phyloP scores from a whole-genome alignment of 805 yeast species.

The Candida ponderosae region DNA sequence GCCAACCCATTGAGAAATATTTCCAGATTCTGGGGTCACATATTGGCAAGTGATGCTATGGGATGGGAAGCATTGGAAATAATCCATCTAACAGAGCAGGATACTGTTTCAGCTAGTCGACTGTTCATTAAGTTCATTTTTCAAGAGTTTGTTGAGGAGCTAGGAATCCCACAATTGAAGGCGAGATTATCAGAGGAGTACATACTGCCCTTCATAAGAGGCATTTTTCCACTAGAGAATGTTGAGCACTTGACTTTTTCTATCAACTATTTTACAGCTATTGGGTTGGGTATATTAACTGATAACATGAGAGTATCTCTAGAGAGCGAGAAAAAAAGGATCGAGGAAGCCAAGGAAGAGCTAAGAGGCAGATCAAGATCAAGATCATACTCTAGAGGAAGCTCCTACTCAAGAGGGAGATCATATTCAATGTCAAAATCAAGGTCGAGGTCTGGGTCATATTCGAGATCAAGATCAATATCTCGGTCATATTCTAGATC shows the following conservation, averaged over 20 bases:
- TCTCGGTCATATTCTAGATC: conserved; percentile 7
- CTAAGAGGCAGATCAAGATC: conserved; percentile 6
- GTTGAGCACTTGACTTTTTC: conserved; percentile 61
- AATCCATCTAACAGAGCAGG: conserved; percentile 57
- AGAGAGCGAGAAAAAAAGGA: conserved; percentile 21
- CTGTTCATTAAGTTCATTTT: conserved; percentile 76
- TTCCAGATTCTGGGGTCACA: conserved; percentile 81
- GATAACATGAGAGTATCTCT: conserved; percentile 67
- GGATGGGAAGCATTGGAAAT: conserved; percentile 53
- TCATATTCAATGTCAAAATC: conserved; percentile 13
- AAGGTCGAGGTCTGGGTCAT: conserved; percentile 9
- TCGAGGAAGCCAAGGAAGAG: conserved; percentile 12
- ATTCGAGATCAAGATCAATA: conserved; percentile 13
- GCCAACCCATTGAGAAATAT: conserved; percentile 68
- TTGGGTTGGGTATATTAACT: conserved; percentile 78
- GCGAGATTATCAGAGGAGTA: conserved; percentile 45
- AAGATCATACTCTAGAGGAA: conserved; percentile 7
- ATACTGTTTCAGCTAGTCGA: conserved; percentile 73
- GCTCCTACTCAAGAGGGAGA: conserved; percentile 17
- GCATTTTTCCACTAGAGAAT: conserved; percentile 56
- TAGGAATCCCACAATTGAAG: conserved; percentile 50
- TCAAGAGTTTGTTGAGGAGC: conserved; percentile 68
- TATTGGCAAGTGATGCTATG: conserved; percentile 62
- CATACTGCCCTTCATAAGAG: conserved; percentile 38
- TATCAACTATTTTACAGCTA: conserved; percentile 88